These are phyloP conservation scores for Heritiera littoralis DNA, from an alignment of 345 rosid genomes.

Conservation along the genomic window DNA sequence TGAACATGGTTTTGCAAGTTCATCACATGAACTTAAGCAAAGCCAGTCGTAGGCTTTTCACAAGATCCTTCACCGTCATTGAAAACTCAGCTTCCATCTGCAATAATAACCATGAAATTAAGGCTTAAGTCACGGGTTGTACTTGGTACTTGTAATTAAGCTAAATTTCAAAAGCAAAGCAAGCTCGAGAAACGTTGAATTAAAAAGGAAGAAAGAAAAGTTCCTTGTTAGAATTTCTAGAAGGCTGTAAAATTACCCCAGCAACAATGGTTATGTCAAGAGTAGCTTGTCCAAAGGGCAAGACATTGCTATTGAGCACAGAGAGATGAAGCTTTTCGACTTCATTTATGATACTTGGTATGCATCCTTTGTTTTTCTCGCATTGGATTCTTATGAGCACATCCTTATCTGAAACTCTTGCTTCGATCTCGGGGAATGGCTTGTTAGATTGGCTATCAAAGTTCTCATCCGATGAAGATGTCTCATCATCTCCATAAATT, in stretches of 20 bases:
- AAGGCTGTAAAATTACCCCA: constrained; percentile 42
- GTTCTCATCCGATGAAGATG: constrained; percentile 36
- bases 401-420: constrained; percentile 51
- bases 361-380: constrained; percentile 48
- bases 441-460: constrained; percentile 25
- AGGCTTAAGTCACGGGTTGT: background rate
- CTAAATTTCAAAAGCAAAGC: background rate
- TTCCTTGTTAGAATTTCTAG: background rate
- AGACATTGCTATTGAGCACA: constrained; percentile 41
- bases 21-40: constrained; percentile 37
- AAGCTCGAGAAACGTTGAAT: background rate
- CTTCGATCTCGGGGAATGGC: constrained; percentile 65
- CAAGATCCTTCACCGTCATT: constrained; percentile 52
- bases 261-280: constrained; percentile 68
- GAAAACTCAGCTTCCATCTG: constrained; percentile 63
- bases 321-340: constrained; percentile 53
- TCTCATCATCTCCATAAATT: constrained; percentile 38
- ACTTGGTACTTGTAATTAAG: background rate
- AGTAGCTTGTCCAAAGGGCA: constrained; percentile 65
- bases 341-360: constrained; percentile 42
- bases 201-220: too few relatives aligned
- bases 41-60: constrained; percentile 49
- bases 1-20: background rate
- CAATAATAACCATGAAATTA: constrained; percentile 18
- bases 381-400: constrained; percentile 67